Percentiles rank a stretch among this genome's conserved stretches.
phyloP scores from a whole-genome alignment of 805 yeast genomes.

The Diddensiella transvaalensis region DNA sequence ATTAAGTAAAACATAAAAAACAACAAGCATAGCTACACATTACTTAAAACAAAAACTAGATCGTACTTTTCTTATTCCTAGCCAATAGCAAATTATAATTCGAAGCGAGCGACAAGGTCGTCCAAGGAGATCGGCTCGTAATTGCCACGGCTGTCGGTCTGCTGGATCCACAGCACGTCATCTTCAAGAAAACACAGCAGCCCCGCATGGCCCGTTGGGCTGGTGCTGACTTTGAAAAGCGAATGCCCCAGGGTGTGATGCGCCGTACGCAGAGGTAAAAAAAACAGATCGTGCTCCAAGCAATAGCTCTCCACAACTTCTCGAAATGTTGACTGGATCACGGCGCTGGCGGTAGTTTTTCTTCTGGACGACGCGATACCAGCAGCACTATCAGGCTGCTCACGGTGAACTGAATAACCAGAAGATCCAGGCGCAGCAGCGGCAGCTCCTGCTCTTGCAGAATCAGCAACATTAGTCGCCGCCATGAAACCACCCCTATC shows the following conservation, averaged over 20 bases:
- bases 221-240: slow-evolving; percentile 41
- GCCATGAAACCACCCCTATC: too few species aligned
- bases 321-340: slow-evolving; percentile 42
- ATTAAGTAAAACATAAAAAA: neutral
- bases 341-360: neutral
- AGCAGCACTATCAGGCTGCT: neutral
- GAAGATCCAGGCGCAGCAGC: neutral
- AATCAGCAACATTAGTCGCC: neutral
- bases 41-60: too few species aligned
- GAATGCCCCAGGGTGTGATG: slow-evolving; percentile 42
- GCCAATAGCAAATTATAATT: too few species aligned
- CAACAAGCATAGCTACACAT: too few species aligned
- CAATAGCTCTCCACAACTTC: slow-evolving; percentile 68
- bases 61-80: too few species aligned
- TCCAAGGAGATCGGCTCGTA: slow-evolving; percentile 23
- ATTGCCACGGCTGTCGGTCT: slow-evolving; percentile 3
- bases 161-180: slow-evolving; percentile 58
- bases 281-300: slow-evolving; percentile 43
- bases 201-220: slow-evolving; percentile 34
- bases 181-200: slow-evolving; percentile 51
- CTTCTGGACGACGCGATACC: neutral
- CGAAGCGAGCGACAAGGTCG: slow-evolving; percentile 11
- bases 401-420: neutral
- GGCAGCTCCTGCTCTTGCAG: neutral
- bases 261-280: slow-evolving; percentile 36